These are phyloP conservation scores for Hypoxylon crocopeplum DNA, from an alignment of 495 filamentous ascomycete genomes.

Conservation along the genomic window DNA sequence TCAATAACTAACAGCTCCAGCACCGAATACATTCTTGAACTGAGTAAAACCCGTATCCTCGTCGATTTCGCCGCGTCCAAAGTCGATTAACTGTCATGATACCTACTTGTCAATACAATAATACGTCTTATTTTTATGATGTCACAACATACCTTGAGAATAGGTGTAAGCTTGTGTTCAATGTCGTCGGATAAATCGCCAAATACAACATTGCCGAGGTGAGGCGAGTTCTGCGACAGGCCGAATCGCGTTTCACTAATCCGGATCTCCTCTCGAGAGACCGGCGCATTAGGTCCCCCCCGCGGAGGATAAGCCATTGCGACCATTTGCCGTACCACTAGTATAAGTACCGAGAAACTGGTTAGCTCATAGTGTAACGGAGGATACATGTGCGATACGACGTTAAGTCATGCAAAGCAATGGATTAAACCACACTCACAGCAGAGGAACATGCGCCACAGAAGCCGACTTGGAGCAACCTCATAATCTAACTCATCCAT, in stretches of 20 bases:
- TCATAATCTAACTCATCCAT: not conserved
- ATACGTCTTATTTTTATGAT: no score
- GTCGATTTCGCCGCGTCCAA: constrained; percentile 5
- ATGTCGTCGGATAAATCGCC: not conserved
- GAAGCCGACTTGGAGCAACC: constrained; percentile 6
- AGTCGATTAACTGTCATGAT: constrained; percentile 17
- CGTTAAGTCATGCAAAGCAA: not conserved
- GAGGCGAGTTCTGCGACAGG: constrained; percentile 10
- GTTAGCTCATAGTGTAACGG: not conserved
- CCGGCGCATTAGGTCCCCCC: not conserved
- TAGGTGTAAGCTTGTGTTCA: constrained; percentile 4
- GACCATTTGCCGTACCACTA: constrained; percentile 9
- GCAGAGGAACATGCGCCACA: constrained; percentile 23
- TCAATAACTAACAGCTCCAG: no score
- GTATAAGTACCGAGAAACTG: not conserved
- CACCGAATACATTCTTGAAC: no score
- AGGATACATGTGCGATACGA: not conserved
- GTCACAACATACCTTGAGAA: constrained; percentile 2
- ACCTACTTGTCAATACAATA: not conserved
- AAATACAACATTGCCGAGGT: constrained; percentile 3
- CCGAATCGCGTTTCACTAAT: not conserved
- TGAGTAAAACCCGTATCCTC: no score
- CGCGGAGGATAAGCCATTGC: constrained; percentile 20
- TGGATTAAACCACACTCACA: not conserved
- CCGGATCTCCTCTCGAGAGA: not conserved